phyloP scores from a whole-genome alignment of 441 rosid genomes.

The Syzygium malaccense region DNA sequence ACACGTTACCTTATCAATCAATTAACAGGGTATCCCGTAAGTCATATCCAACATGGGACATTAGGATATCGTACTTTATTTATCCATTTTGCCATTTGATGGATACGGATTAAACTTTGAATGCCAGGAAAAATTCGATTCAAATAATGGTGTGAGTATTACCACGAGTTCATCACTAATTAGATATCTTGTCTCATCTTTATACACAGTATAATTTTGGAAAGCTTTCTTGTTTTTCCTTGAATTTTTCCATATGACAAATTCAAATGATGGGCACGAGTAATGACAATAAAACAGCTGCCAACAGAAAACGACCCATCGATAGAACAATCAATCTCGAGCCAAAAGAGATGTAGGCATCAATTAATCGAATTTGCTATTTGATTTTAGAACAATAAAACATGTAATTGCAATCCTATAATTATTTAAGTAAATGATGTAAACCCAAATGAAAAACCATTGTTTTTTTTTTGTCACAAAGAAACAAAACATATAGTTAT shows the following conservation, averaged over 20 bases:
- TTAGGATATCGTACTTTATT: background rate
- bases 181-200: no score
- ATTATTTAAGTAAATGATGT: background rate
- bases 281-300: no score
- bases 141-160: no score
- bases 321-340: no score
- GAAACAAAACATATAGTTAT: background rate
- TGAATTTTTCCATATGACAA: no score
- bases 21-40: fast-evolving
- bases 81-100: background rate
- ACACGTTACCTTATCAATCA: background rate
- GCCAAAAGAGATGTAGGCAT: background rate
- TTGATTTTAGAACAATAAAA: background rate
- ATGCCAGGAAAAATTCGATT: no score
- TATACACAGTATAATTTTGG: no score
- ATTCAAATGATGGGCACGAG: no score
- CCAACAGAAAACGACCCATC: no score
- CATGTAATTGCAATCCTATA: background rate
- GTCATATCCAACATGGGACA: background rate
- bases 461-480: background rate
- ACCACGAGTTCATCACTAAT: no score
- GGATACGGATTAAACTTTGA: no score
- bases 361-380: background rate
- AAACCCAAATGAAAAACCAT: background rate
- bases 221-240: no score